Evolutionary conservation across 768 basidiomycete species (phyloP).

Genomic region (Terana coerulea): DNA sequence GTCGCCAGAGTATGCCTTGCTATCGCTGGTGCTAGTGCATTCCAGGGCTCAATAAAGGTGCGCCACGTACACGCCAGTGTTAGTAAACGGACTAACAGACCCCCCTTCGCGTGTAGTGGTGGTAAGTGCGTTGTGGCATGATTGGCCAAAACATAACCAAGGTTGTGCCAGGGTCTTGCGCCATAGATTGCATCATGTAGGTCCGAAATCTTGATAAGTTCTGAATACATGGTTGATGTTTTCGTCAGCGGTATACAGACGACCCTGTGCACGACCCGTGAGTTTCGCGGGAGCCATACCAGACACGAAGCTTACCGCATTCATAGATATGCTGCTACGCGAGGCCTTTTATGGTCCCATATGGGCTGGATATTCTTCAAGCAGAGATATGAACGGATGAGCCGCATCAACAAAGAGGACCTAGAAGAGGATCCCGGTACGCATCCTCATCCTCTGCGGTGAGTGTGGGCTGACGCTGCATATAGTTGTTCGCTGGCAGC

Average conservation of each 20-base stretch:
- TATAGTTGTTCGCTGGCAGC: conserved; percentile 67
- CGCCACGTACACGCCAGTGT: too few species aligned
- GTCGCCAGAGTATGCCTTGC: conserved; percentile 58
- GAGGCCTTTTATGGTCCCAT: conserved; percentile 72
- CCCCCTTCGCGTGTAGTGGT: conserved; percentile 50
- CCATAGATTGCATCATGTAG: conserved; percentile 72
- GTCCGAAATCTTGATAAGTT: conserved; percentile 17
- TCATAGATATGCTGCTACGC: conserved; percentile 65
- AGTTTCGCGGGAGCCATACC: conserved; percentile 19
- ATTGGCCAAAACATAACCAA: background rate
- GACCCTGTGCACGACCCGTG: conserved; percentile 67
- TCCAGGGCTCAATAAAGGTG: conserved; percentile 80
- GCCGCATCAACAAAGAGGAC: conserved; percentile 62
- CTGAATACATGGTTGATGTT: background rate
- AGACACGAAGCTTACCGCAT: background rate
- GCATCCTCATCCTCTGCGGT: conserved; percentile 15
- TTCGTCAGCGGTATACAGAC: conserved; percentile 58
- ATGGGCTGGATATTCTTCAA: conserved; percentile 88
- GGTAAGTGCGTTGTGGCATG: conserved; percentile 32
- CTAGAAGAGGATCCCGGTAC: conserved; percentile 65
- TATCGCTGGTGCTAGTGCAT: conserved; percentile 64
- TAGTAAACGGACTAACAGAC: too few species aligned
- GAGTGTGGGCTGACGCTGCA: background rate
- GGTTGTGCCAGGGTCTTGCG: conserved; percentile 54
- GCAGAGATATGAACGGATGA: conserved; percentile 58